phyloP scores from a whole-genome alignment of 129 eudicot species.

The Flaveria linearis region DNA sequence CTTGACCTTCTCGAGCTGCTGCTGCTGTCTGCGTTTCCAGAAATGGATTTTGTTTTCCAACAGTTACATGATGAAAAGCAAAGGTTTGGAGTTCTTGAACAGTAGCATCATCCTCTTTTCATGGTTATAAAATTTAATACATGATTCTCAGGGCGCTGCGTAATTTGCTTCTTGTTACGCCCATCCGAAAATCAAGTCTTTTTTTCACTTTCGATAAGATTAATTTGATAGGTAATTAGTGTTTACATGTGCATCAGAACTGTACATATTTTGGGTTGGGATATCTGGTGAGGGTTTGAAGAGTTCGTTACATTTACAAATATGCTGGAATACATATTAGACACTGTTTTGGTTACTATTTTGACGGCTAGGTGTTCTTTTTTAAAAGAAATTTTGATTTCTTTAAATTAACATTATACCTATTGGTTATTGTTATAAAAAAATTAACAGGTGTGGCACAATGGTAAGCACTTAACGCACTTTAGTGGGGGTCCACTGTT shows the following conservation, averaged over 20 bases:
- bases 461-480: too few species aligned
- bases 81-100: conserved; percentile 64
- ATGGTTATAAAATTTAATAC: neutral
- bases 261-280: conserved; percentile 32
- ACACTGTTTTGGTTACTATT: conserved; percentile 12
- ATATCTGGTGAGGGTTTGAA: neutral
- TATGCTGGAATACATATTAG: conserved; percentile 20
- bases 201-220: neutral
- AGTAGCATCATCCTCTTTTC: conserved; percentile 12
- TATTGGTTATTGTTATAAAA: neutral
- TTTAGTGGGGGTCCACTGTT: too few species aligned
- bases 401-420: neutral
- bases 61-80: conserved; percentile 70
- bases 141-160: conserved; percentile 27
- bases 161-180: conserved; percentile 22
- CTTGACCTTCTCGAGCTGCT: conserved; percentile 78
- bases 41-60: conserved; percentile 66
- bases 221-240: conserved; percentile 17
- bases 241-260: conserved; percentile 23
- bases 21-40: conserved; percentile 79
- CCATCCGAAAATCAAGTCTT: neutral
- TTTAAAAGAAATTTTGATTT: neutral
- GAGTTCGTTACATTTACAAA: conserved; percentile 22
- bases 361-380: neutral
- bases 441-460: too few species aligned